Conservation (phyloP, 2,329 filamentous ascomycete genomes). For the Venturia effusa region DNA sequence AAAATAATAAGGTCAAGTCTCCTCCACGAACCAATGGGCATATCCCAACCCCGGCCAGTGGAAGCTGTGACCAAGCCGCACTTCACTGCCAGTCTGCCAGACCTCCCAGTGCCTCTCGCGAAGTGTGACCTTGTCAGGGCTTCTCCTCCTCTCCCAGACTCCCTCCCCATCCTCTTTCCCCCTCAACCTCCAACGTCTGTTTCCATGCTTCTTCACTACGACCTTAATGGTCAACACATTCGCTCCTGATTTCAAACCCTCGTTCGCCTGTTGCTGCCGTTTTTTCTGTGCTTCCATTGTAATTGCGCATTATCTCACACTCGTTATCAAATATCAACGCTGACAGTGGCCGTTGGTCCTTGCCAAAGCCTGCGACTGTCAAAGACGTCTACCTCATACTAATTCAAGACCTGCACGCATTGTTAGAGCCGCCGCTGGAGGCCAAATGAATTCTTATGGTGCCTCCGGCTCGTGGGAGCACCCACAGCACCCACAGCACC, state of each 20-base stretch:
- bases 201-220: background rate
- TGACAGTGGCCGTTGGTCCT: no score
- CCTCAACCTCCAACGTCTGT: background rate
- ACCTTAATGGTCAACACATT: conserved; percentile 1
- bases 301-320: background rate
- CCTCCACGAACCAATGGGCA: background rate
- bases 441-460: background rate
- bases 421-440: background rate
- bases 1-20: background rate
- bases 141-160: background rate
- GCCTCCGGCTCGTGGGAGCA: background rate
- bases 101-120: background rate
- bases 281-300: background rate
- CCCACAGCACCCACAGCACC: conserved; percentile 4
- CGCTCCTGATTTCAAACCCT: background rate
- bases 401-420: background rate
- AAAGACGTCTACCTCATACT: no score
- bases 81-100: background rate
- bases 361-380: no score
- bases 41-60: background rate
- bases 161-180: background rate
- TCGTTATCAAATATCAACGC: background rate
- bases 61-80: background rate
- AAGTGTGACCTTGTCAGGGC: background rate
- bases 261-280: background rate